phyloP scores from a whole-genome alignment of 441 rosid genomes.

The Isatis lusitanica region DNA sequence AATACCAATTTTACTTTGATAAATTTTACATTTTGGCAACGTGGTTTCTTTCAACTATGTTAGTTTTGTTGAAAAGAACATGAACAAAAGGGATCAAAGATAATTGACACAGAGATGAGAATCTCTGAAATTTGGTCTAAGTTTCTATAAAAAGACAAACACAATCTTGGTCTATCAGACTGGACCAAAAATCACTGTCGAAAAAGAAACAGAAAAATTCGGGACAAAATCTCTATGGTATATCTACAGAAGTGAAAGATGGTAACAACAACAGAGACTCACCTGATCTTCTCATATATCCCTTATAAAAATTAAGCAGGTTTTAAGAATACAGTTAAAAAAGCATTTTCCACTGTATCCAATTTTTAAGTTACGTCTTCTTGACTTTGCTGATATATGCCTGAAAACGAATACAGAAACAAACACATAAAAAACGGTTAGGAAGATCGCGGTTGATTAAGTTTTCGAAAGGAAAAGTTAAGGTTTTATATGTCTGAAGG shows the following conservation, averaged over 20 bases:
- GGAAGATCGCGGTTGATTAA: neutral
- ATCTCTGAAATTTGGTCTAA: neutral
- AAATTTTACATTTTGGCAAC: neutral
- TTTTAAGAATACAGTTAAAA: neutral
- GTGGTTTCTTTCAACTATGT: neutral
- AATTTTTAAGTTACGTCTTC: conserved; percentile 19
- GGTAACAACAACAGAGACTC: conserved; percentile 16
- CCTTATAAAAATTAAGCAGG: neutral
- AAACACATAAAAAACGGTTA: neutral
- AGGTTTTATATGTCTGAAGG: neutral
- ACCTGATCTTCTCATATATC: neutral
- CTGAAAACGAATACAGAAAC: conserved; percentile 20
- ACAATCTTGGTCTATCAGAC: conserved; percentile 7
- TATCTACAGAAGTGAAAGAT: conserved; percentile 24
- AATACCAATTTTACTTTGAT: neutral
- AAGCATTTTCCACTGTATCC: neutral
- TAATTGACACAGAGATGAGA: conserved; percentile 6
- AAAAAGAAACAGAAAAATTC: neutral
- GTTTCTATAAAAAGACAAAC: conserved; percentile 3
- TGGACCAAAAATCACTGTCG: neutral
- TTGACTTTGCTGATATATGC: conserved; percentile 36
- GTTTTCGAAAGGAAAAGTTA: neutral
- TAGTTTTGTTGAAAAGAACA: neutral
- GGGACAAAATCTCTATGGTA: conserved; percentile 15
- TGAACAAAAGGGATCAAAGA: neutral